phyloP scores from a whole-genome alignment of 2,329 filamentous ascomycete genomes.

The Trichoderma sp. region DNA sequence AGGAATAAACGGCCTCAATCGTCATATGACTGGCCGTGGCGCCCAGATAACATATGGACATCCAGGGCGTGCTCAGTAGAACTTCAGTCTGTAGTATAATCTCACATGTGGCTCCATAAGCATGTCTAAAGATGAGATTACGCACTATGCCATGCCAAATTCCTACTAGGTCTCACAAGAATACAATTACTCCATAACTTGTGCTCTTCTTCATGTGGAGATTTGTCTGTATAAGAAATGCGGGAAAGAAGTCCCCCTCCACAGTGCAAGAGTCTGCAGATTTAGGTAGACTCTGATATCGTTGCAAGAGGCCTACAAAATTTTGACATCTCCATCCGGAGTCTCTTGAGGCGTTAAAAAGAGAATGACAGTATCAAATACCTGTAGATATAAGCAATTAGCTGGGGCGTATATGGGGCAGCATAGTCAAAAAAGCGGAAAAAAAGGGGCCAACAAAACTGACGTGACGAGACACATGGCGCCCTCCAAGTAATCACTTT shows the following conservation, averaged over 20 bases:
- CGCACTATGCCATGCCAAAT: background rate
- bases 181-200: background rate
- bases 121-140: background rate
- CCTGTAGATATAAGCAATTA: background rate
- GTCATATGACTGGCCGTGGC: background rate
- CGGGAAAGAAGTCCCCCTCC: background rate
- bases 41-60: background rate
- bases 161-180: background rate
- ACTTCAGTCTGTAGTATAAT: background rate
- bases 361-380: slow-evolving; percentile 18
- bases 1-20: background rate
- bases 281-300: background rate
- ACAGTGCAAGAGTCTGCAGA: background rate
- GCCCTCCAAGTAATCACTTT: slow-evolving; percentile 14
- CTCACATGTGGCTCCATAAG: background rate
- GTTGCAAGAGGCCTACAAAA: background rate
- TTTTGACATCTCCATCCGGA: too few species aligned
- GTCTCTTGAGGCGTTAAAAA: background rate
- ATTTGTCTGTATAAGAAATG: background rate
- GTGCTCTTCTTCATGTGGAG: background rate
- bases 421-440: background rate
- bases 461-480: slow-evolving; percentile 19
- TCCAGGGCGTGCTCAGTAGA: background rate
- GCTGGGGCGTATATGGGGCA: background rate
- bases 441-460: background rate